Evolutionary conservation across 2,329 filamentous ascomycete species (phyloP), one percentile per base, ranked within the genome.

Genomic region (Tolypocladium ovalisporum): DNA sequence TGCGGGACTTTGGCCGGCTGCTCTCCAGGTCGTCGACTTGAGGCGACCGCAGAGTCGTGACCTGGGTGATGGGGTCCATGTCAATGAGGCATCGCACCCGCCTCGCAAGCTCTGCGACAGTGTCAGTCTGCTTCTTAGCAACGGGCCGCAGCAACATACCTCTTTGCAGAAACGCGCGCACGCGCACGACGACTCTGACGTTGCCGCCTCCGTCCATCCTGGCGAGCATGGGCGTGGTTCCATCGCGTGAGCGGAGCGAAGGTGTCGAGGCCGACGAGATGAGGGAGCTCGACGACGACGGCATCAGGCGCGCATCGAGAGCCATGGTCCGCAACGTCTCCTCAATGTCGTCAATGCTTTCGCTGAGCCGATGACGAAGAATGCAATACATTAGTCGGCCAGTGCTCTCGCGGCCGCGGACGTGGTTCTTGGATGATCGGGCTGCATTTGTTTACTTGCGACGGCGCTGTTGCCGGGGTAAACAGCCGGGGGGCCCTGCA

Each of bases 31-130:
- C 74, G 54, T 69, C 67, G n/a, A 83, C 77, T 55, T 78, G 77
- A 1, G 92, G 91, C 4, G 87, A 83, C 51, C 85, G 79, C 5
- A 99, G 81, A 1, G 83, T 95, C 2, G 94, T 99, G 70, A 83
- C 82, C 74, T 99, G 90, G 2, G 87, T 91, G 37, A 82, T 75
- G 27, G 93, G 91, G 69, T 97, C 86, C 94, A 99, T 99, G 61
- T 85, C 81, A 63, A 99, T 88, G 49, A 99, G 80, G 70, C 94
- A 97, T 78, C 87, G 80, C 60, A 91, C 88, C 57, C 85, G 82
- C 67, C 88, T 85, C 56, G 95, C 84, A 66, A 87, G 81, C 71
- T 99, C 94, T 97, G 68, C 47, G 36, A 13, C 12, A 5, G 27
- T 56, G 57, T 54, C 49, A 51, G 47, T 22, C 3, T 19, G 29